Percentiles rank a stretch among this genome's conserved stretches.
phyloP scores from a whole-genome alignment of 2,329 filamentous ascomycete genomes.

The Trichoderma hamatum region DNA sequence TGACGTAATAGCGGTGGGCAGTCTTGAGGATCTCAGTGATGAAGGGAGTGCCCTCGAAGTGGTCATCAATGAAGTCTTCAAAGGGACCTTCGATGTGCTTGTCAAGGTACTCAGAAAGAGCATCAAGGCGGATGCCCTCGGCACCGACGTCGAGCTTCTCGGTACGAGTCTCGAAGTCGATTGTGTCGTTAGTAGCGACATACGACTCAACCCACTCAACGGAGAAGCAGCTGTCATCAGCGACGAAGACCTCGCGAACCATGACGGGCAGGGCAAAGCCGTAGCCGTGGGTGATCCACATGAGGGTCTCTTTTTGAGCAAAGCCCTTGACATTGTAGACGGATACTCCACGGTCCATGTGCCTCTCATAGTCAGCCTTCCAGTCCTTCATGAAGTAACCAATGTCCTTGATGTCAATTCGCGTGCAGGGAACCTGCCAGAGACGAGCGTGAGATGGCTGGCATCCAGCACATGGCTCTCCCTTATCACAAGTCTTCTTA shows the following conservation, averaged over 20 bases:
- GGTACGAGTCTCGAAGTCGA: slow-evolving; percentile 83
- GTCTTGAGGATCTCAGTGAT: slow-evolving; percentile 96
- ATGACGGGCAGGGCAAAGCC: slow-evolving; percentile 90
- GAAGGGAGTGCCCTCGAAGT: slow-evolving; percentile 94
- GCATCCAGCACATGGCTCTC: slow-evolving; percentile 92
- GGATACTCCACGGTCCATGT: slow-evolving; percentile 83
- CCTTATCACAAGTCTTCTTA: slow-evolving; percentile 99
- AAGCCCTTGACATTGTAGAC: slow-evolving; percentile 94
- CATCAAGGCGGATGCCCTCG: slow-evolving; percentile 79
- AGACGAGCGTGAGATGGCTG: slow-evolving; percentile 92
- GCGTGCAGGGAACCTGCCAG: slow-evolving; percentile 97
- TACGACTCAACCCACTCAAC: slow-evolving; percentile 91
- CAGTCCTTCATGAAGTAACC: slow-evolving; percentile 99
- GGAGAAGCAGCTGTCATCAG: slow-evolving; percentile 88
- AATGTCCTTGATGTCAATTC: slow-evolving; percentile 98
- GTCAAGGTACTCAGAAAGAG: slow-evolving; percentile 90
- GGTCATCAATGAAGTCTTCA: slow-evolving; percentile 91
- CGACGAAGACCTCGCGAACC: slow-evolving; percentile 90
- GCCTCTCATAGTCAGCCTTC: slow-evolving; percentile 95
- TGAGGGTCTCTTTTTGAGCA: slow-evolving; percentile 64
- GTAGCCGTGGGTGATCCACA: slow-evolving; percentile 97
- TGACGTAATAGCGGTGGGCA: slow-evolving; percentile 87
- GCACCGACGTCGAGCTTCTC: slow-evolving; percentile 87
- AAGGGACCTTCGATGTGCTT: slow-evolving; percentile 92
- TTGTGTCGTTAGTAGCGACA: slow-evolving; percentile 67